phyloP scores from a whole-genome alignment of 768 basidiomycete species.

The Guyanaporus albipodus region DNA sequence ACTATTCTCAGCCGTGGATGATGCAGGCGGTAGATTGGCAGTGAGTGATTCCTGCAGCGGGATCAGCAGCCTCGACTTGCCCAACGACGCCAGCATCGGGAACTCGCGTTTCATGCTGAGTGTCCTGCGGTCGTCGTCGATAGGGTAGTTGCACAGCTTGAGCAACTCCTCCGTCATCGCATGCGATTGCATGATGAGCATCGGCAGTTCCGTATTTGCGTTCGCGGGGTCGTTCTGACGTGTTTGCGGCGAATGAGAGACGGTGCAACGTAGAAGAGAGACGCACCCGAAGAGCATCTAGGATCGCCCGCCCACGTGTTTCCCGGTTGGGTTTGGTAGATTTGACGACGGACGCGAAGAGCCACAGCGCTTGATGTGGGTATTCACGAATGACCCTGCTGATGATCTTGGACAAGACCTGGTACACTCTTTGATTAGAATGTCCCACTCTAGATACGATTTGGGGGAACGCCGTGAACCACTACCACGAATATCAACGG shows the following conservation, averaged over 20 bases:
- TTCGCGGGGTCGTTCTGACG: constrained; percentile 46
- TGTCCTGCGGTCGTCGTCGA: constrained; percentile 37
- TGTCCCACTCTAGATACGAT: constrained; percentile 93
- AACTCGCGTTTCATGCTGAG: constrained; percentile 49
- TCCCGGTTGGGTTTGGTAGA: constrained; percentile 67
- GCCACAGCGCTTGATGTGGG: constrained; percentile 91
- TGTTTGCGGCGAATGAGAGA: not conserved
- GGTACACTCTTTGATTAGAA: constrained; percentile 54
- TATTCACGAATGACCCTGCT: constrained; percentile 70
- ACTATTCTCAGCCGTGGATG: constrained; percentile 41
- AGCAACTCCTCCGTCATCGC: constrained; percentile 70
- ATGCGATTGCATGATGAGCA: constrained; percentile 50
- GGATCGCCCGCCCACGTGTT: constrained; percentile 53
- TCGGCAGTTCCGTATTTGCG: constrained; percentile 38
- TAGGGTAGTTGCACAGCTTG: constrained; percentile 54
- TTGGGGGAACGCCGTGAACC: constrained; percentile 95
- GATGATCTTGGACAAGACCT: constrained; percentile 63
- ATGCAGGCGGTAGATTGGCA: constrained; percentile 77
- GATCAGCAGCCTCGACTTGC: constrained; percentile 71
- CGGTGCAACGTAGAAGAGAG: not conserved
- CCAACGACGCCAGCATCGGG: constrained; percentile 49
- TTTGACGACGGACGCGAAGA: constrained; percentile 83
- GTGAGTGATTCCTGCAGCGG: constrained; percentile 93
- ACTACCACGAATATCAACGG: constrained; percentile 46
- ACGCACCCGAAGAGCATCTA: constrained; percentile 56